phyloP scores from a whole-genome alignment of 2,329 filamentous ascomycete genomes.

The Alternaria arborescens region DNA sequence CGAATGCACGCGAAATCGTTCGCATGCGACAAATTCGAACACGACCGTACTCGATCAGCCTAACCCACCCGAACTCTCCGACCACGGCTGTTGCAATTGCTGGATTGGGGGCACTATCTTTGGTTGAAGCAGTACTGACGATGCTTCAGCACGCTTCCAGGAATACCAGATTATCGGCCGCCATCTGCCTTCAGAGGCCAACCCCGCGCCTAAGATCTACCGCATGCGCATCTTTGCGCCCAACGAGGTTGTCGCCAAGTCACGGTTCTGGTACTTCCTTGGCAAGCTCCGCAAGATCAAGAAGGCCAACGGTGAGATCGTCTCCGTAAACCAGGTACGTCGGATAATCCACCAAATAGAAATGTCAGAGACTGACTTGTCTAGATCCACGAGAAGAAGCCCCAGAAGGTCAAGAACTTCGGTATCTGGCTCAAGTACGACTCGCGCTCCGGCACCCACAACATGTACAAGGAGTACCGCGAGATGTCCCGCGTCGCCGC shows the following conservation, averaged over 20 bases:
- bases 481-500: slow-evolving; percentile 97
- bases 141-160: slow-evolving; percentile 87
- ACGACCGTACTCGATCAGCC: not conserved
- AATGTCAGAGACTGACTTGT: slow-evolving; percentile 22
- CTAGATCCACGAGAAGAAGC: slow-evolving; percentile 98
- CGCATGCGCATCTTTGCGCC: slow-evolving; percentile 99
- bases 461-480: slow-evolving; percentile 99
- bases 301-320: slow-evolving; percentile 99
- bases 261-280: slow-evolving; percentile 99
- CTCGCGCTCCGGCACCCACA: slow-evolving; percentile 99
- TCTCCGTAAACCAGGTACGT: slow-evolving; percentile 93
- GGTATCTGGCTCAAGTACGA: slow-evolving; percentile 99
- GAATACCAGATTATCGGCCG: slow-evolving; percentile 99
- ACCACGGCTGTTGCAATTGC: slow-evolving; percentile 39
- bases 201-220: slow-evolving; percentile 98
- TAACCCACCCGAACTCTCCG: not conserved
- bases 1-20: slow-evolving; percentile 5
- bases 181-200: slow-evolving; percentile 96
- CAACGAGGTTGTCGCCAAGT: slow-evolving; percentile 98
- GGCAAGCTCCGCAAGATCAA: slow-evolving; percentile 99
- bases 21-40: slow-evolving; percentile 5
- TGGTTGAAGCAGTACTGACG: slow-evolving; percentile 38
- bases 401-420: slow-evolving; percentile 99
- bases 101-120: slow-evolving; percentile 19
- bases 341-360: not conserved